These are phyloP conservation scores for Chalaropsis thielavioides DNA, from an alignment of 2,329 filamentous ascomycete species.

Conservation along the genomic window DNA sequence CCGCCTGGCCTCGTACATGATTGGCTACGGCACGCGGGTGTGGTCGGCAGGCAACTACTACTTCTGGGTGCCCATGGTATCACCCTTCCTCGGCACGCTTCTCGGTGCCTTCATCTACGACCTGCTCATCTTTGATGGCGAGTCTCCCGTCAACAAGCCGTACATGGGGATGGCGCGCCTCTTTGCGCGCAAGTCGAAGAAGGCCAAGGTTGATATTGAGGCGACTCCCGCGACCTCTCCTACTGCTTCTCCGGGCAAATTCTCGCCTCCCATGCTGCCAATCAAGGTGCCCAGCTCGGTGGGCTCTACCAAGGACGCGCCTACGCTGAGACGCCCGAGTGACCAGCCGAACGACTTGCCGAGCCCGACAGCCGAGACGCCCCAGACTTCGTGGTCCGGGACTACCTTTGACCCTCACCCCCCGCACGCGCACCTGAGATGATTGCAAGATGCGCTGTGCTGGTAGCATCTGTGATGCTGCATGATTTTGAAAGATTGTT, in stretches of 20 bases:
- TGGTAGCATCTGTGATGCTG: background rate
- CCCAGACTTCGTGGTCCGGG: background rate
- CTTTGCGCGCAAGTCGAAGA: slow-evolving; percentile 22
- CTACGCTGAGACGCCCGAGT: background rate
- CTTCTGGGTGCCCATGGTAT: slow-evolving; percentile 64
- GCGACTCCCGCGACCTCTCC: background rate
- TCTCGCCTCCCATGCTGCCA: background rate
- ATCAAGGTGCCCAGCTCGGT: background rate
- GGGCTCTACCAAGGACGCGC: background rate
- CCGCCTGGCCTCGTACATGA: slow-evolving; percentile 47
- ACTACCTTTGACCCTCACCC: background rate
- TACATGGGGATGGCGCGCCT: slow-evolving; percentile 47
- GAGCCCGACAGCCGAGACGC: background rate
- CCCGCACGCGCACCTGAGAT: background rate
- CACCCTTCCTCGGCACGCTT: slow-evolving; percentile 49
- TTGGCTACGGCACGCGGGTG: slow-evolving; percentile 54
- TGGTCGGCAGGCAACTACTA: slow-evolving; percentile 56
- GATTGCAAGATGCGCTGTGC: background rate
- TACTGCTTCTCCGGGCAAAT: background rate
- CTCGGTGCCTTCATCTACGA: slow-evolving; percentile 56
- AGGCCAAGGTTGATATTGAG: slow-evolving; percentile 23
- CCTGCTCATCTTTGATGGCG: slow-evolving; percentile 51
- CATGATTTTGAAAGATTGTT: background rate
- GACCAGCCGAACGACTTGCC: background rate
- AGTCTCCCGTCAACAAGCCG: slow-evolving; percentile 55